phyloP scores from a whole-genome alignment of 148 eudicot genomes.

The Camellia sinensis region DNA sequence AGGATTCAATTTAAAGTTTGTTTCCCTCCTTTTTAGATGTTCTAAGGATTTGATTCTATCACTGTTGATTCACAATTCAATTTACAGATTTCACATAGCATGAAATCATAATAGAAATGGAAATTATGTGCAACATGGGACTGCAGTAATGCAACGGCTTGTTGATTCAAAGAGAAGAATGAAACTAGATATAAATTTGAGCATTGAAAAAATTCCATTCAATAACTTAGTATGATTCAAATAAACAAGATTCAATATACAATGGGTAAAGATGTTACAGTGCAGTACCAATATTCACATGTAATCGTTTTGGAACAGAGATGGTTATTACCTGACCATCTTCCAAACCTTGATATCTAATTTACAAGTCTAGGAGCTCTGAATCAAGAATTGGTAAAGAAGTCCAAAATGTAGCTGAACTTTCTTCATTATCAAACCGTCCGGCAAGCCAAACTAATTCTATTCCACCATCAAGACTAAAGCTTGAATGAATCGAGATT shows the following conservation, averaged over 20 bases:
- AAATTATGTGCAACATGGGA: background rate
- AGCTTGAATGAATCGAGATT: background rate
- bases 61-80: background rate
- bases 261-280: background rate
- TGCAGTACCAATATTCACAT: background rate
- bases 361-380: background rate
- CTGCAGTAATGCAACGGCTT: background rate
- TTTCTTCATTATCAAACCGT: background rate
- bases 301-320: background rate
- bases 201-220: background rate
- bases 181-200: background rate
- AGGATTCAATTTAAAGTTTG: background rate
- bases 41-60: background rate
- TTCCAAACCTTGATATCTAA: background rate
- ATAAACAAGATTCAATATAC: background rate
- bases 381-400: background rate
- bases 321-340: slow-evolving; percentile 13
- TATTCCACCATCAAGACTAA: background rate
- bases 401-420: slow-evolving; percentile 4
- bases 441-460: background rate
- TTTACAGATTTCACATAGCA: background rate
- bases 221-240: background rate
- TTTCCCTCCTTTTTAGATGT: background rate
- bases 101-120: background rate
- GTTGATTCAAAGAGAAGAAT: background rate